These are phyloP conservation scores for Pseudogymnoascus sp. DNA, from an alignment of 2,329 filamentous ascomycete genomes.

Conservation along the genomic window DNA sequence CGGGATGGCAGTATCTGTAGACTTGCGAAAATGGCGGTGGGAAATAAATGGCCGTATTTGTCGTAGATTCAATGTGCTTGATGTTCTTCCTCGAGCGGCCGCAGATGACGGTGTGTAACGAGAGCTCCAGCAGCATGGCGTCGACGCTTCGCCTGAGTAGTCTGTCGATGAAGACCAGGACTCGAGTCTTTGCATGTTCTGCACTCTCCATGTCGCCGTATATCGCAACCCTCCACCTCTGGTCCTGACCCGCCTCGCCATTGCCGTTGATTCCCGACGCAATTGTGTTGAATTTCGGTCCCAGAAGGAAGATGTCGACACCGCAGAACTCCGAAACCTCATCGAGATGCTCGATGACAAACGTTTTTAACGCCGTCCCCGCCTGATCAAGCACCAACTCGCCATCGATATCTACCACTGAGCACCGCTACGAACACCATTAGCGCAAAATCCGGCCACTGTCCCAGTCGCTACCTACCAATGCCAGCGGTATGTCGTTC, in stretches of 20 bases:
- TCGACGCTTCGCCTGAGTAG: conserved; percentile 72
- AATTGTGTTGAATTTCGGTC: conserved; percentile 77
- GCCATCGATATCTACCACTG: conserved; percentile 87
- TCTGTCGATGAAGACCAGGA: conserved; percentile 95
- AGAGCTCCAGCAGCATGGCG: conserved; percentile 71
- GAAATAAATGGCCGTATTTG: conserved; percentile 96
- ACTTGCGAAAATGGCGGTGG: conserved; percentile 87
- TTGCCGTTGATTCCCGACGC: conserved; percentile 66
- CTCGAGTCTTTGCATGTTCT: conserved; percentile 92
- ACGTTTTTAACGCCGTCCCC: conserved; percentile 59
- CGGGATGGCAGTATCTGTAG: conserved; percentile 80
- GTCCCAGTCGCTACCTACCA: conserved; percentile 56
- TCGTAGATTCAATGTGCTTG: conserved; percentile 92
- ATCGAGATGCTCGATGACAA: conserved; percentile 78
- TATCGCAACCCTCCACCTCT: conserved; percentile 85
- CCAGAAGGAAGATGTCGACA: conserved; percentile 92
- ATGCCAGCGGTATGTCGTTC: conserved; percentile 82
- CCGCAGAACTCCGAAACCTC: conserved; percentile 81
- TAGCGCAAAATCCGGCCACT: neutral
- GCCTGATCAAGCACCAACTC: conserved; percentile 72
- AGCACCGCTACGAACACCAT: conserved; percentile 61
- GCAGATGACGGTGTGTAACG: conserved; percentile 85
- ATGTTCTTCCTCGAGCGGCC: conserved; percentile 95
- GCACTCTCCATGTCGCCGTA: conserved; percentile 93
- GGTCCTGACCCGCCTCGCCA: conserved; percentile 71